Evolutionary conservation across 83 land plant genomes (phyloP).

Genomic region (Picea mariana): DNA sequence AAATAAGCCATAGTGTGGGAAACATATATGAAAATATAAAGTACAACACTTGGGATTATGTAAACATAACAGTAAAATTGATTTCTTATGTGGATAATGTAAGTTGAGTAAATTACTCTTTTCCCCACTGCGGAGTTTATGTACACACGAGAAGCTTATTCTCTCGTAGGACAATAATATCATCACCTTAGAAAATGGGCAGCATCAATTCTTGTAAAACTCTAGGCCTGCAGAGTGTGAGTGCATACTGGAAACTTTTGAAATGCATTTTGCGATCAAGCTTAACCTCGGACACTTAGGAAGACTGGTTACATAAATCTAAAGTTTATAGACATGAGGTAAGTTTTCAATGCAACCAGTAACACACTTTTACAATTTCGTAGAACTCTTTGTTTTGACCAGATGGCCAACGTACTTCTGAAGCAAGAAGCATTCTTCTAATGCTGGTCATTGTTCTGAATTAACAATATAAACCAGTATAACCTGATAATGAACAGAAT

Average conservation of each 20-base stretch:
- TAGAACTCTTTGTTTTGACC: not conserved
- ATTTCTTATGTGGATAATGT: not conserved
- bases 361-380: conserved; percentile 2
- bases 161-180: not conserved
- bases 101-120: not conserved
- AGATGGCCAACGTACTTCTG: not conserved
- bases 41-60: not conserved
- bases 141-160: conserved; percentile 5
- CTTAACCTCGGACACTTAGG: not conserved
- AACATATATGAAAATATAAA: no score
- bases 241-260: not conserved
- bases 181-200: not conserved
- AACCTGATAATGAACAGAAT: not conserved
- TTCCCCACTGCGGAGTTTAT: not conserved
- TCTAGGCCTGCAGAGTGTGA: not conserved
- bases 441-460: conserved; percentile 1
- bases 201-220: no score
- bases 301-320: not conserved
- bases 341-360: not conserved
- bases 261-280: not conserved
- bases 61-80: not conserved
- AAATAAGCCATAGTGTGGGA: no score
- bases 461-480: not conserved
- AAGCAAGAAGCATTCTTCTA: conserved; percentile 2
- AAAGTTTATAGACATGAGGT: not conserved